Conservation (phyloP, 345 rosid genomes). For the Gossypium rotundifolium region DNA sequence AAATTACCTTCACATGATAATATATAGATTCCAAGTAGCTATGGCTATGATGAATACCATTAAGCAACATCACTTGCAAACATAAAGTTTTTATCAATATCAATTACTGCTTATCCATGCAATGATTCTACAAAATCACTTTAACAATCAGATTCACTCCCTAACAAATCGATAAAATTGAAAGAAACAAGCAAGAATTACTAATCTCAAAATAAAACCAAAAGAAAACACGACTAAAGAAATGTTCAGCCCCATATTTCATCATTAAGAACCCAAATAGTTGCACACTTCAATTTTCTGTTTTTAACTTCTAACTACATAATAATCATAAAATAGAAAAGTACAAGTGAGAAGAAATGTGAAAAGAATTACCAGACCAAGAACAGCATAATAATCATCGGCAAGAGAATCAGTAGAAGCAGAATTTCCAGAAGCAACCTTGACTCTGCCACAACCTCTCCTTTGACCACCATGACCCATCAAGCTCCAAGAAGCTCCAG, state of each 20-base stretch:
- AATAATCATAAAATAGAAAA: background rate
- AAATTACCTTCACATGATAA: background rate
- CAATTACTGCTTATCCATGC: background rate
- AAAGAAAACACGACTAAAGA: background rate
- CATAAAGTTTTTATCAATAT: background rate
- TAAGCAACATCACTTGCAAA: background rate
- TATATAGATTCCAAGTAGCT: background rate
- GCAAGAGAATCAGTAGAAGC: constrained; percentile 43
- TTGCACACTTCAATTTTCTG: no score
- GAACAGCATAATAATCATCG: constrained; percentile 80
- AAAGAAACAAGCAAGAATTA: background rate
- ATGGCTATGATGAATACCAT: background rate
- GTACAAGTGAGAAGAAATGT: background rate
- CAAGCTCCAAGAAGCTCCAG: constrained; percentile 23
- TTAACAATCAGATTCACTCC: background rate
- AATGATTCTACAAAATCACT: background rate
- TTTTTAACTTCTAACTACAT: background rate
- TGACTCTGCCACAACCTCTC: constrained; percentile 34
- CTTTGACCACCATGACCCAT: constrained; percentile 25
- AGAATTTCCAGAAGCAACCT: constrained; percentile 49
- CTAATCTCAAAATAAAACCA: background rate
- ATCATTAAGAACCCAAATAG: background rate
- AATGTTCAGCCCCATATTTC: background rate
- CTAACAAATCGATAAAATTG: background rate
- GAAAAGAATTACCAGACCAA: constrained; percentile 61